Evolutionary conservation across 2,329 filamentous ascomycete species (phyloP).

Genomic region (Penicillium concentricum): DNA sequence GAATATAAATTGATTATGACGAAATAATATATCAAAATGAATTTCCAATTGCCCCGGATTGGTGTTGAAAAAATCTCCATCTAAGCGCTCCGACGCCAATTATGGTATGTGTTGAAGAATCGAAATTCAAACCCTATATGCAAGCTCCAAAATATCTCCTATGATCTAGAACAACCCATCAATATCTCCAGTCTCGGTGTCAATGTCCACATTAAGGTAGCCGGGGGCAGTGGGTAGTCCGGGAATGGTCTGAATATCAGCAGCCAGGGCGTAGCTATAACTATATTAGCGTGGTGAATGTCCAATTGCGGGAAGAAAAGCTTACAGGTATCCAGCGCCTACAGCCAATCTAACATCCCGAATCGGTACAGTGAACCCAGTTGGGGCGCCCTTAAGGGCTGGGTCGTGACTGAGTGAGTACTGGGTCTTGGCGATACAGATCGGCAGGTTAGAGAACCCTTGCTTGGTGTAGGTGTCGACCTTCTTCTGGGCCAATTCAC

Average conservation of each 20-base stretch:
- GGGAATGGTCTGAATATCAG: slow-evolving; percentile 97
- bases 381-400: slow-evolving; percentile 88
- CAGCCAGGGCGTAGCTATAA: slow-evolving; percentile 79
- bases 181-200: slow-evolving; percentile 79
- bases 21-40: slow-evolving; percentile 1
- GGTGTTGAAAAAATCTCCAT: slow-evolving; percentile 17
- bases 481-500: slow-evolving; percentile 91
- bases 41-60: slow-evolving; percentile 4
- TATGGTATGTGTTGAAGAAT: slow-evolving; percentile 28
- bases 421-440: slow-evolving; percentile 97
- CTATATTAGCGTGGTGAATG: slow-evolving; percentile 23
- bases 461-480: slow-evolving; percentile 91
- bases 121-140: slow-evolving; percentile 17
- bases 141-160: slow-evolving; percentile 11
- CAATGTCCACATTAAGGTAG: slow-evolving; percentile 87
- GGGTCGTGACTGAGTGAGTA: slow-evolving; percentile 95
- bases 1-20: background rate
- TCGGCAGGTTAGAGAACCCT: slow-evolving; percentile 87
- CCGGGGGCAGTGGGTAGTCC: slow-evolving; percentile 92
- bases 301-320: slow-evolving; percentile 33
- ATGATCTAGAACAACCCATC: slow-evolving; percentile 76
- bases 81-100: slow-evolving; percentile 17
- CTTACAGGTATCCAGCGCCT: slow-evolving; percentile 86
- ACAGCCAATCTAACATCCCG: slow-evolving; percentile 91
- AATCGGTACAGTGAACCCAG: slow-evolving; percentile 91